Evolutionary conservation across 352 stramenopile species (phyloP).

Genomic region (Phytopythium ostracodes): DNA sequence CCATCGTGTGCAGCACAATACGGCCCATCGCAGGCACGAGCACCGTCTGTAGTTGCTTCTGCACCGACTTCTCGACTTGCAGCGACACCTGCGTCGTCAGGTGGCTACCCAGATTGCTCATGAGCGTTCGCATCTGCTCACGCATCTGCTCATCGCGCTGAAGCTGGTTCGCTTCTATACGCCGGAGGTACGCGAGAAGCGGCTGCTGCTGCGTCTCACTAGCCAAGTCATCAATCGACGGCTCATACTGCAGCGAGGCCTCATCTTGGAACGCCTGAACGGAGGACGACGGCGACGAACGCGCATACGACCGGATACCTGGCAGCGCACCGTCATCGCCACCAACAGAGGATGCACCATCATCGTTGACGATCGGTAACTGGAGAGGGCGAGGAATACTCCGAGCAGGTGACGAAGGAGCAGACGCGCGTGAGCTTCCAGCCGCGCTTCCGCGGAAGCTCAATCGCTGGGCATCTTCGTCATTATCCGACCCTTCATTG

Average conservation of each 20-base stretch:
- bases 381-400: conserved; percentile 26
- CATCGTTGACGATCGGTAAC: conserved; percentile 38
- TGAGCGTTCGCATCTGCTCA: conserved; percentile 62
- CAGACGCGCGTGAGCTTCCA: conserved; percentile 16
- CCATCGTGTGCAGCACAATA: conserved; percentile 86
- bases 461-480: conserved; percentile 17
- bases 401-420: conserved; percentile 32
- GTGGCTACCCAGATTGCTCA: conserved; percentile 52
- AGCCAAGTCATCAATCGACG: conserved; percentile 62
- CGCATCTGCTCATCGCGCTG: conserved; percentile 69
- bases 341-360: conserved; percentile 38
- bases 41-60: conserved; percentile 80
- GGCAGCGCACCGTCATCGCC: conserved; percentile 46
- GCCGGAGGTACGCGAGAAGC: conserved; percentile 52
- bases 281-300: conserved; percentile 76
- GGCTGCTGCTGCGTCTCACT: conserved; percentile 54
- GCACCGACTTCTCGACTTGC: conserved; percentile 80
- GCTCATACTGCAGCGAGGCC: conserved; percentile 59
- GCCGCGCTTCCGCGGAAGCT: conserved; percentile 3
- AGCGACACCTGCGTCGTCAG: conserved; percentile 51
- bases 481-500: conserved; percentile 43
- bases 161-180: conserved; percentile 64
- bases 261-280: conserved; percentile 78
- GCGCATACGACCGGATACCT: conserved; percentile 58
- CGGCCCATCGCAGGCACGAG: conserved; percentile 81